Conservation (phyloP, 495 filamentous ascomycete genomes). For the Rhizodiscina lignyota region DNA sequence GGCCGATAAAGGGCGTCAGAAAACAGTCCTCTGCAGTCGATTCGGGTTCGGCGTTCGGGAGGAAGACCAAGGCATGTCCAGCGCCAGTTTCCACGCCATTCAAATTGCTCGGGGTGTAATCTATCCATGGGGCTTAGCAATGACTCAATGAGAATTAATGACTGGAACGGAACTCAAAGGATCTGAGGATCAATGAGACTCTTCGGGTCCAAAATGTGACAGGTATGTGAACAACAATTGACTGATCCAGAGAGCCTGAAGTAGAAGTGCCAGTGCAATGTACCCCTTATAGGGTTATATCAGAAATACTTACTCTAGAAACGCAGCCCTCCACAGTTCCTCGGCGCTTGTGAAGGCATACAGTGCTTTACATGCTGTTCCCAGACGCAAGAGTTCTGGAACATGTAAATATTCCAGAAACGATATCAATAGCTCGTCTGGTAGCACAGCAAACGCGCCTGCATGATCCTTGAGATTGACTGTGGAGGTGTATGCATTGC, state of each 20-base stretch:
- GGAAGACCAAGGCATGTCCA: constrained; percentile 57
- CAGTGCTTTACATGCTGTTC: constrained; percentile 73
- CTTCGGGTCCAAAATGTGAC: no score
- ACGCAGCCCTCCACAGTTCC: constrained; percentile 81
- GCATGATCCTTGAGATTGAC: constrained; percentile 46
- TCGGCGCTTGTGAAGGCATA: constrained; percentile 77
- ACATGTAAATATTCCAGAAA: constrained; percentile 62
- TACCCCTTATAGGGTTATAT: no score
- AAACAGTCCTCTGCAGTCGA: constrained; percentile 67
- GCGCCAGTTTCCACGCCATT: constrained; percentile 80
- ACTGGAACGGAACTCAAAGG: no score
- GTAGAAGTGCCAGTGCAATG: no score
- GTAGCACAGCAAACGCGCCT: constrained; percentile 46
- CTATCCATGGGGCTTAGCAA: neutral
- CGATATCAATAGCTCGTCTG: constrained; percentile 68
- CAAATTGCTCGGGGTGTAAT: constrained; percentile 28
- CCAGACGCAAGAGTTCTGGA: constrained; percentile 41
- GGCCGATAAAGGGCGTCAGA: constrained; percentile 85
- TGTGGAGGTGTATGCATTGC: constrained; percentile 59
- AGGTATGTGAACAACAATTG: no score
- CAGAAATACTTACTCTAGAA: constrained; percentile 54
- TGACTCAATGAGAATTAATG: no score
- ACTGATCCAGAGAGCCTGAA: no score
- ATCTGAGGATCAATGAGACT: no score
- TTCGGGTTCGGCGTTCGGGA: constrained; percentile 24